These are phyloP conservation scores for Exophiala dermatitidis DNA, from an alignment of 2,329 filamentous ascomycete genomes.

Conservation along the genomic window DNA sequence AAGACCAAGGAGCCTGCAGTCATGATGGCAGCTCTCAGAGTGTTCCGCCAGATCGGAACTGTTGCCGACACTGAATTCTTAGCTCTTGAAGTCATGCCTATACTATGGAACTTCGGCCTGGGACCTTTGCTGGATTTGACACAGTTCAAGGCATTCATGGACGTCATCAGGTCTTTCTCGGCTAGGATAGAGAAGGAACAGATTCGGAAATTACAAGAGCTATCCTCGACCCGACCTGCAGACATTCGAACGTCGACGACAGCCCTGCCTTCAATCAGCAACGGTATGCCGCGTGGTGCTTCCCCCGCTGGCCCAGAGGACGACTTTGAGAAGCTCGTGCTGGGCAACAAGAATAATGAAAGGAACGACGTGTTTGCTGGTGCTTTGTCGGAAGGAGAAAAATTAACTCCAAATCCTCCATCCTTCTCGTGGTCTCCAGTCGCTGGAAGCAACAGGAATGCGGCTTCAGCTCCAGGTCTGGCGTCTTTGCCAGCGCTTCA, in stretches of 20 bases:
- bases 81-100: constrained; percentile 80
- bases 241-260: constrained; percentile 34
- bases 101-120: constrained; percentile 85
- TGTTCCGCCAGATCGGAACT: constrained; percentile 74
- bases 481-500: constrained; percentile 26
- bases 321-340: constrained; percentile 85
- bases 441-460: constrained; percentile 21
- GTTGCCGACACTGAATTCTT: constrained; percentile 84
- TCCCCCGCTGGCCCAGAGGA: constrained; percentile 52
- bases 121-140: constrained; percentile 80
- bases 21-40: constrained; percentile 85
- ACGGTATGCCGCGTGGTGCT: constrained; percentile 33
- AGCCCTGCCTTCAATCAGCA: constrained; percentile 28
- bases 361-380: constrained; percentile 31
- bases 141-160: constrained; percentile 87
- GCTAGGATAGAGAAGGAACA: constrained; percentile 81
- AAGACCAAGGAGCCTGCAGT: constrained; percentile 97
- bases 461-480: constrained; percentile 15
- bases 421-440: constrained; percentile 41
- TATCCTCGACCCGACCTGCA: constrained; percentile 50
- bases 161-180: constrained; percentile 73
- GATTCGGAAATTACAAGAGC: constrained; percentile 75
- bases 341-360: constrained; percentile 54
- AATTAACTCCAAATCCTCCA: constrained; percentile 29
- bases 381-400: constrained; percentile 28